Conservation (phyloP, 2,329 filamentous ascomycete species). For the Beauveria brongniartii region DNA sequence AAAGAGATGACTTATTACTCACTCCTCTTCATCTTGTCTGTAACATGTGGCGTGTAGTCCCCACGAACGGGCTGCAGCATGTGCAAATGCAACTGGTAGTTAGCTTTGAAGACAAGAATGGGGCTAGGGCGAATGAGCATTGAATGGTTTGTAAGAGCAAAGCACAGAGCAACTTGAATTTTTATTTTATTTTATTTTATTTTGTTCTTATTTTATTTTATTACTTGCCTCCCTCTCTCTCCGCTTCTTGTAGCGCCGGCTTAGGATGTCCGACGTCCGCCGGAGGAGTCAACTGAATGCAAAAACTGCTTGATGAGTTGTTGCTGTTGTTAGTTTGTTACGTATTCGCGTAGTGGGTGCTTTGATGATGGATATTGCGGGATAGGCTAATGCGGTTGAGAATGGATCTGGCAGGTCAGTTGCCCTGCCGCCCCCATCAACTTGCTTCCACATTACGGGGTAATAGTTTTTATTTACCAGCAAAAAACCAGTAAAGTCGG, state of each 20-base stretch:
- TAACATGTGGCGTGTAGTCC: background rate
- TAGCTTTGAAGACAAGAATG: background rate
- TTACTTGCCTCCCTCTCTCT: no score
- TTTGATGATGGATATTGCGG: background rate
- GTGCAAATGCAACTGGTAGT: background rate
- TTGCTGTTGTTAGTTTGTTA: background rate
- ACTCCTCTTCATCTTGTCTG: background rate
- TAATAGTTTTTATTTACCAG: no score
- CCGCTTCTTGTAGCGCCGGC: background rate
- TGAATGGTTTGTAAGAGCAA: background rate
- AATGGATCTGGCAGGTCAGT: slow-evolving; percentile 9
- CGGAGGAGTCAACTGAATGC: background rate
- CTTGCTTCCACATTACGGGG: no score
- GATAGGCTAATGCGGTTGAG: background rate
- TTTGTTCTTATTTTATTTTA: background rate
- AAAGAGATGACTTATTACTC: background rate
- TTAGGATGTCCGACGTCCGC: background rate
- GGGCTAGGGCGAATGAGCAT: background rate
- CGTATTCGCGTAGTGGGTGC: background rate
- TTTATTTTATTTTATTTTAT: background rate
- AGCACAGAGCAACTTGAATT: background rate
- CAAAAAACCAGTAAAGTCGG: no score
- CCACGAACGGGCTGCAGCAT: background rate
- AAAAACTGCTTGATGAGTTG: background rate
- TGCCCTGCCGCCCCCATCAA: background rate